phyloP scores from a whole-genome alignment of 305 asterid species.

The Rubia peregrina region DNA sequence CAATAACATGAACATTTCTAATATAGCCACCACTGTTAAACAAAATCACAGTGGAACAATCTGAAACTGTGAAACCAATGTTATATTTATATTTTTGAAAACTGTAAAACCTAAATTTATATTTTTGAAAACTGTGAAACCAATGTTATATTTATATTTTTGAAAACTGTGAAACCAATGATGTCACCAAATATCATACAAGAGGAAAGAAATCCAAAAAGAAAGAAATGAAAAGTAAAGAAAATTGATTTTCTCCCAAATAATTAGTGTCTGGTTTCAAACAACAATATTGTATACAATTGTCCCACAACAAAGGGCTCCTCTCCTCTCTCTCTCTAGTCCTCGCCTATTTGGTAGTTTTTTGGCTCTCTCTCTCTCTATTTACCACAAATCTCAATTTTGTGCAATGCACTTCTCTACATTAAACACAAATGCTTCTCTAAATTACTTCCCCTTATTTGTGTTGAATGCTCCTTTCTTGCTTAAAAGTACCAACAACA shows the following conservation, averaged over 20 bases:
- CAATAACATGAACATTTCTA: no score
- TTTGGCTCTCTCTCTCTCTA: constrained; percentile 13
- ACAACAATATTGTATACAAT: constrained; percentile 11
- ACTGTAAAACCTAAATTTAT: no score
- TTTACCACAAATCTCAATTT: constrained; percentile 15
- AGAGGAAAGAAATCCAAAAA: constrained; percentile 17
- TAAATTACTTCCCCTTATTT: constrained; percentile 20
- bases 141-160: constrained; percentile 2
- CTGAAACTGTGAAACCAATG: constrained; percentile 31
- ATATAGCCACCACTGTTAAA: no score
- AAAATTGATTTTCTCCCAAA: constrained; percentile 19
- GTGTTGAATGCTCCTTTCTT: constrained; percentile 11
- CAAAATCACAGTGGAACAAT: constrained; percentile 14
- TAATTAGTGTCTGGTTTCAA: constrained; percentile 11
- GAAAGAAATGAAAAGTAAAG: constrained; percentile 12
- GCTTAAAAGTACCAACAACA: neutral
- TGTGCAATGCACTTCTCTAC: constrained; percentile 22
- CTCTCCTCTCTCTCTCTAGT: constrained; percentile 1
- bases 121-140: constrained; percentile 4
- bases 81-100: no score
- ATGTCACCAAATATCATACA: neutral
- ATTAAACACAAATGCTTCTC: constrained; percentile 18
- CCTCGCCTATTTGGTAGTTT: constrained; percentile 14
- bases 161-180: no score
- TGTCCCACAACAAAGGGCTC: constrained; percentile 9